These are phyloP conservation scores for Botryococcus braunii DNA, from an alignment of 163 green algal genomes.

Conservation along the genomic window DNA sequence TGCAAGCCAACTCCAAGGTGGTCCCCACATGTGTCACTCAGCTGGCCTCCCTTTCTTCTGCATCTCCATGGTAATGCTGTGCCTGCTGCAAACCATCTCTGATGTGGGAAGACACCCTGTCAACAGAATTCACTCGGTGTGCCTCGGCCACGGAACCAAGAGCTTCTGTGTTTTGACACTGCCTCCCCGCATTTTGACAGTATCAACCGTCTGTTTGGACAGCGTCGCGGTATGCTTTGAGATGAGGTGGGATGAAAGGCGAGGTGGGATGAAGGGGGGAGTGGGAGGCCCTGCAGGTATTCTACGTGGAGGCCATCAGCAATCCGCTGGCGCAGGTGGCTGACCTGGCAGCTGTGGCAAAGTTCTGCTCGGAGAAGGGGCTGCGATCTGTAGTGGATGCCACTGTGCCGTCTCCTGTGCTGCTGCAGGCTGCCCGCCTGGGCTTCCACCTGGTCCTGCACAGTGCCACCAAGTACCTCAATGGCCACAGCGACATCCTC, in stretches of 20 bases:
- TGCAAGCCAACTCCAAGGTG: conserved; percentile 37
- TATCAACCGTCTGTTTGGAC: no score
- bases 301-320: conserved; percentile 41
- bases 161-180: not conserved
- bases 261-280: not conserved
- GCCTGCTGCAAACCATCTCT: not conserved
- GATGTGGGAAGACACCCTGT: no score
- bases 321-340: conserved; percentile 30
- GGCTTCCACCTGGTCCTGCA: conserved; percentile 44
- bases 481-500: conserved; percentile 39
- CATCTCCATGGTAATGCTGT: not conserved
- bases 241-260: not conserved
- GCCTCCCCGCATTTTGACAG: no score
- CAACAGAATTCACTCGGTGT: no score
- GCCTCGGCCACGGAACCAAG: not conserved
- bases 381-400: conserved; percentile 32
- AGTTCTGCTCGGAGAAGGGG: conserved; percentile 17
- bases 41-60: not conserved
- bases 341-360: conserved; percentile 25
- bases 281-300: conserved; percentile 17
- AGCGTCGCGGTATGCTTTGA: not conserved
- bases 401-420: conserved; percentile 35
- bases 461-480: conserved; percentile 43
- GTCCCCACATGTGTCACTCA: not conserved
- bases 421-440: conserved; percentile 15